Conservation (phyloP, 75 land plant species). For the Sequoiadendron giganteum region DNA sequence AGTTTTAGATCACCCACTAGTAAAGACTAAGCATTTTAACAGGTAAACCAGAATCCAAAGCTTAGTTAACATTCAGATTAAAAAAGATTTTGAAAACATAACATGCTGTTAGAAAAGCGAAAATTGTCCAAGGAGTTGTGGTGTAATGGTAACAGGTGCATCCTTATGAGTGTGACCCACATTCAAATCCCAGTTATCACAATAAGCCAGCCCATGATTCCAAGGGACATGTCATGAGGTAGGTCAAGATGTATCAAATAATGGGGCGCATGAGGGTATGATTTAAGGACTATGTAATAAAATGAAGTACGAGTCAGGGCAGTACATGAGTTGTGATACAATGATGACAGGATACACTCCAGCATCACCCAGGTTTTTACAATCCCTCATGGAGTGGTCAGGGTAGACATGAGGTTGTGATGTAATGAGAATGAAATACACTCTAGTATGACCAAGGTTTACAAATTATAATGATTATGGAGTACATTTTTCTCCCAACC, state of each 20-base stretch:
- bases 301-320: neutral
- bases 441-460: neutral
- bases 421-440: neutral
- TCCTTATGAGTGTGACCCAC: neutral
- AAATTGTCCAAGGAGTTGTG: neutral
- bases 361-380: neutral
- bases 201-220: neutral
- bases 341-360: neutral
- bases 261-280: neutral
- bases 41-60: neutral
- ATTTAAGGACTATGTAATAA: neutral
- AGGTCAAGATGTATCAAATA: neutral
- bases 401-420: neutral
- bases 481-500: neutral
- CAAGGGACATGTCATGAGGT: neutral
- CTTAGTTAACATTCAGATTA: neutral
- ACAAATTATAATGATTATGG: neutral
- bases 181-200: neutral
- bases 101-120: neutral
- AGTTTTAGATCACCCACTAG: neutral
- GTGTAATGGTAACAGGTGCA: neutral
- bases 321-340: neutral
- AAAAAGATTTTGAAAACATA: neutral
- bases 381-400: too few species aligned
- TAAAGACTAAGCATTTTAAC: slow-evolving; percentile 8